These are phyloP conservation scores for Apiospora phragmitis DNA, from an alignment of 2,329 filamentous ascomycete genomes.

Conservation along the genomic window DNA sequence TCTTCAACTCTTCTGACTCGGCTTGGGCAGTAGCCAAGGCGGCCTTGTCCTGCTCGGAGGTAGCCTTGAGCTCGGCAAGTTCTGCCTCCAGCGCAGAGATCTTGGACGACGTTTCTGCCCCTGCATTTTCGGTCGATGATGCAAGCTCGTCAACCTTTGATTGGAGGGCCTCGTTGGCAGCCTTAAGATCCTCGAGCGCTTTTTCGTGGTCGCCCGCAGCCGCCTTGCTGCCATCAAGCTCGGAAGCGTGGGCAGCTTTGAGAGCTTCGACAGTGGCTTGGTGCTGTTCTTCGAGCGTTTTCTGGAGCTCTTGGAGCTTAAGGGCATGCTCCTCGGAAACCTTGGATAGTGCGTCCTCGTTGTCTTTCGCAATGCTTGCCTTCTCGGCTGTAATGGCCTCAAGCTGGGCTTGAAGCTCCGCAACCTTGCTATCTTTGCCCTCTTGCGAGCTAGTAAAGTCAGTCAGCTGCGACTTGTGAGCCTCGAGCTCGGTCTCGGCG, in stretches of 20 bases:
- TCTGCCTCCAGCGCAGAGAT: conserved; percentile 54
- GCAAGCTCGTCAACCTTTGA: conserved; percentile 55
- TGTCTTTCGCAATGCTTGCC: conserved; percentile 37
- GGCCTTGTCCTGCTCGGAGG: conserved; percentile 49
- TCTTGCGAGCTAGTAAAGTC: conserved; percentile 52
- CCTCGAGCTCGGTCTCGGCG: conserved; percentile 52
- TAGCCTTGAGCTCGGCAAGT: conserved; percentile 49
- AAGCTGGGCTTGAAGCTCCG: conserved; percentile 50
- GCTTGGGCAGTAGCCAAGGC: conserved; percentile 48
- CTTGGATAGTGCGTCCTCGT: conserved; percentile 37
- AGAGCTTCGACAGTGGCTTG: conserved; percentile 48
- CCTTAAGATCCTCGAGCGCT: conserved; percentile 50
- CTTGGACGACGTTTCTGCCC: conserved; percentile 45
- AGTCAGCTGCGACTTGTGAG: conserved; percentile 48
- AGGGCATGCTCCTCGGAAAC: conserved; percentile 48
- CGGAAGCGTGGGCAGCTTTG: conserved; percentile 53
- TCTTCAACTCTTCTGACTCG: conserved; percentile 38
- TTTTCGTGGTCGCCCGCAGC: conserved; percentile 49
- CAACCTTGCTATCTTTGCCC: conserved; percentile 48
- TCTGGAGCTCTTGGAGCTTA: conserved; percentile 52
- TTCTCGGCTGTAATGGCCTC: conserved; percentile 46
- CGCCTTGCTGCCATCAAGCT: conserved; percentile 47
- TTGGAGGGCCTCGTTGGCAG: conserved; percentile 54
- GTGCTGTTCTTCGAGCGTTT: conserved; percentile 51
- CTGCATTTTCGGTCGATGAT: conserved; percentile 47